Conservation (phyloP, 352 stramenopile species). For the Blastocystis sp. region DNA sequence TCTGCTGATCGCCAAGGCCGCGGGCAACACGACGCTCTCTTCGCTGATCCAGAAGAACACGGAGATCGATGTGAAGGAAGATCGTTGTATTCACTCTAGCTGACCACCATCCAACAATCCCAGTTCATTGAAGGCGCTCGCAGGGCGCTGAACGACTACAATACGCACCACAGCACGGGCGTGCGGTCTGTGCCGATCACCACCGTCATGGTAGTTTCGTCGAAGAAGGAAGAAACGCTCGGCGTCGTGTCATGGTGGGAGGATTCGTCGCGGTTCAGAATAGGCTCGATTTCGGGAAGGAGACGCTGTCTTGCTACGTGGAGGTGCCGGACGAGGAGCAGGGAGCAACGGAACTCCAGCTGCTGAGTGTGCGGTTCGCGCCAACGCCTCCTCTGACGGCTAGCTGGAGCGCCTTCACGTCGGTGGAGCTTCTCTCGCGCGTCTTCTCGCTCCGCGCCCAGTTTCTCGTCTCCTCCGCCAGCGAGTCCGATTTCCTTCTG, state of each 20-base stretch:
- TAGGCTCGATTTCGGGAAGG: constrained; percentile 62
- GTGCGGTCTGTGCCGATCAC: constrained; percentile 14
- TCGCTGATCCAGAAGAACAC: background rate
- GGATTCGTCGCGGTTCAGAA: background rate
- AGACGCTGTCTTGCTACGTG: constrained; percentile 45
- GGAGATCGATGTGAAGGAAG: background rate
- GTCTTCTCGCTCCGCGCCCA: constrained; percentile 24
- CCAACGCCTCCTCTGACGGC: background rate
- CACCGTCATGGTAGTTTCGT: constrained; percentile 1
- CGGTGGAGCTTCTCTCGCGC: constrained; percentile 26
- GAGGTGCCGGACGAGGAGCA: background rate
- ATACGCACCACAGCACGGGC: background rate
- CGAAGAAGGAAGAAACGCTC: constrained; percentile 15
- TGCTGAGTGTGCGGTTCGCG: constrained; percentile 32
- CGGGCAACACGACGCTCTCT: background rate
- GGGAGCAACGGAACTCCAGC: constrained; percentile 20
- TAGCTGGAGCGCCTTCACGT: constrained; percentile 29
- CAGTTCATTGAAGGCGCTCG: constrained; percentile 25
- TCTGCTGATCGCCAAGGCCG: constrained; percentile 4
- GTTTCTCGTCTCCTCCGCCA: background rate
- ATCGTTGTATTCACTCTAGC: background rate
- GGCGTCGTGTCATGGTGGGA: background rate
- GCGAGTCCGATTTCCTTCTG: constrained; percentile 16
- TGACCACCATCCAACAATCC: constrained; percentile 3
- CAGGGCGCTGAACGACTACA: constrained; percentile 18